Evolutionary conservation across 177 flowering plant genomes (phyloP).

Genomic region (Vitis hybrid): DNA sequence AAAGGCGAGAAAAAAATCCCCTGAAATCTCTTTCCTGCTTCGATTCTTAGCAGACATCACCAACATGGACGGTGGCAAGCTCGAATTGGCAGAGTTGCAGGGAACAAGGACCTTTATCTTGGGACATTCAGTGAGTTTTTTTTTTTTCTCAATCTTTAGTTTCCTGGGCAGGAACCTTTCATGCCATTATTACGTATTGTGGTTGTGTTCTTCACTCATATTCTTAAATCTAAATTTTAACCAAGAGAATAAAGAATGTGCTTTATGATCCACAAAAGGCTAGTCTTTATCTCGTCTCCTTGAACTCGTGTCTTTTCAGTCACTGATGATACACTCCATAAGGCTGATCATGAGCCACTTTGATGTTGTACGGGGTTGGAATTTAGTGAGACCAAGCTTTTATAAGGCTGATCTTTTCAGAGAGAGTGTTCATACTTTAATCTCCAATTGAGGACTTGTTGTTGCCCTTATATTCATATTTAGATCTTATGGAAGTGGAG

Average conservation of each 20-base stretch:
- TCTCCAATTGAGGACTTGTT: not conserved
- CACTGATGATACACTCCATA: not conserved
- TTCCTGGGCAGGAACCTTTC: not conserved
- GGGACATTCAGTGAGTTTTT: constrained; percentile 67
- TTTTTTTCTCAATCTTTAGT: constrained; percentile 1
- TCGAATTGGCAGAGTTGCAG: constrained; percentile 72
- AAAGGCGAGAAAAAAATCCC: not conserved
- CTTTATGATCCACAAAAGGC: constrained; percentile 3
- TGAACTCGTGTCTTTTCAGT: not conserved
- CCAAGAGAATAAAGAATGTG: not conserved
- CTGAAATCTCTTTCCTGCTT: constrained; percentile 4
- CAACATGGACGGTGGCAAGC: constrained; percentile 87
- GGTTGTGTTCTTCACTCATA: not conserved
- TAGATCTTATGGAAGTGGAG: too few species aligned
- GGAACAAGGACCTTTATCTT: constrained; percentile 74
- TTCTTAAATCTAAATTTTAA: not conserved
- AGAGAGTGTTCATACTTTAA: not conserved
- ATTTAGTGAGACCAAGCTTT: constrained; percentile 9
- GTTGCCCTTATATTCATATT: not conserved
- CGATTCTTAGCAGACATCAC: constrained; percentile 48
- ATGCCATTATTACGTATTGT: not conserved
- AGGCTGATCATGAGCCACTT: constrained; percentile 9
- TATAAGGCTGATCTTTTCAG: constrained; percentile 7
- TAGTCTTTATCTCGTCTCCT: not conserved
- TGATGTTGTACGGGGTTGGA: not conserved